A percentile compares a stretch with the other conserved stretches of the same genome.
Conservation (phyloP, 2,329 filamentous ascomycete genomes). For the Arthrobotrys pseudoclavata region DNA sequence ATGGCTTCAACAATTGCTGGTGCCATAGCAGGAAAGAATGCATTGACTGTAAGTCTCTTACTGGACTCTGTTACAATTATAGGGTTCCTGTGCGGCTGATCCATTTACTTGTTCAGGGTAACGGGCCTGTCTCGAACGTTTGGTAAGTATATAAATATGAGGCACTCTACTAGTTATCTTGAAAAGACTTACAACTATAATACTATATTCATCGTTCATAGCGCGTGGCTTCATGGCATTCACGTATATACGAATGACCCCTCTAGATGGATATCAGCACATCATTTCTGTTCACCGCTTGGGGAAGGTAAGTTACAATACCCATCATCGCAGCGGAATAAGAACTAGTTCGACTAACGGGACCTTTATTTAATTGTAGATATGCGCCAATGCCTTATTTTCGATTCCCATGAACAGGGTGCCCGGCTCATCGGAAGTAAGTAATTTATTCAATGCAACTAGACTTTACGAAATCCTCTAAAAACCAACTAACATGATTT, state of each 20-base stretch:
- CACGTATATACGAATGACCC: slow-evolving; percentile 84
- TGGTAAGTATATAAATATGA: not conserved
- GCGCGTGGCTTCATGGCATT: slow-evolving; percentile 86
- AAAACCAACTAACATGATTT: not conserved
- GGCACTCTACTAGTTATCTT: not conserved
- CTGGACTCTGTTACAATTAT: not conserved
- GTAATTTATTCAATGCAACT: not conserved
- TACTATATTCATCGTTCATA: slow-evolving; percentile 72
- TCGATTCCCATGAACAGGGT: slow-evolving; percentile 77
- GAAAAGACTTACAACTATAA: not conserved
- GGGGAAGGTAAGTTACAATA: slow-evolving; percentile 66
- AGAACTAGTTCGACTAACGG: too few species aligned
- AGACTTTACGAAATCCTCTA: not conserved
- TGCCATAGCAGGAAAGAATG: slow-evolving; percentile 20
- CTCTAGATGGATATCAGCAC: slow-evolving; percentile 77
- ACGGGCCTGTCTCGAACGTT: slow-evolving; percentile 9
- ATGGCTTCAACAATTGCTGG: slow-evolving; percentile 36
- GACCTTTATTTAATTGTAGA: slow-evolving; percentile 67
- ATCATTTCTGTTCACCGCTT: slow-evolving; percentile 87
- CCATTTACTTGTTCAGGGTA: not conserved
- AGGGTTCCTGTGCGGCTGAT: not conserved
- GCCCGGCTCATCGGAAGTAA: slow-evolving; percentile 79
- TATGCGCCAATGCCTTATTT: slow-evolving; percentile 86
- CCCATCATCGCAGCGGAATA: too few species aligned
- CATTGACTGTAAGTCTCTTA: slow-evolving; percentile 18